Conservation (phyloP, 129 eudicot species). For the Lactuca saligna region DNA sequence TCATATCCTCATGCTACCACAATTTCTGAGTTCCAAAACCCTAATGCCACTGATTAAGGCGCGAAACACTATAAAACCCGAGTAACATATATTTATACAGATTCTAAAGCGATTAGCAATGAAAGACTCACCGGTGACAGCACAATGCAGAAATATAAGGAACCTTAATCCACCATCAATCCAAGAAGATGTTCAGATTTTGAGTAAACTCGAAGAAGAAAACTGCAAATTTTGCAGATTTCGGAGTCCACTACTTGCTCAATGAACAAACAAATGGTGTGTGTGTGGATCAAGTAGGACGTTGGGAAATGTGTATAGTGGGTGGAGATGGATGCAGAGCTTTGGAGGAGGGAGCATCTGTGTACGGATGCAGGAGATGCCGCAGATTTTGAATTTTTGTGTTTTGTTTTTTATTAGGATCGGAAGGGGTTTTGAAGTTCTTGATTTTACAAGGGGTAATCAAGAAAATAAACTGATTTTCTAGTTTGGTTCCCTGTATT, state of each 20-base stretch:
- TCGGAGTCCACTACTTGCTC: not conserved
- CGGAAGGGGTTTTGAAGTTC: not conserved
- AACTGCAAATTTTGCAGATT: not conserved
- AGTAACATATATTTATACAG: not conserved
- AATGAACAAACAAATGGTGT: not conserved
- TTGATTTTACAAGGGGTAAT: conserved; percentile 8
- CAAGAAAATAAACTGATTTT: not conserved
- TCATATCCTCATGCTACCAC: conserved; percentile 8
- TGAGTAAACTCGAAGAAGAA: not conserved
- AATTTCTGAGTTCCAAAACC: conserved; percentile 3
- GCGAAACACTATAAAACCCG: conserved; percentile 20
- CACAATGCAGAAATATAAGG: conserved; percentile 1
- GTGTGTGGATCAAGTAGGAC: conserved; percentile 10
- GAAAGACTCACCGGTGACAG: not conserved
- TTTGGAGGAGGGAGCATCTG: conserved; percentile 13
- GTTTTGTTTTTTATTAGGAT: conserved; percentile 14
- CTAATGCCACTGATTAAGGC: conserved; percentile 9
- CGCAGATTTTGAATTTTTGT: conserved; percentile 31
- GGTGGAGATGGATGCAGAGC: conserved; percentile 24
- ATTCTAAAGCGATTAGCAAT: not conserved
- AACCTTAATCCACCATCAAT: conserved; percentile 1
- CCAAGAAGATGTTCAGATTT: conserved; percentile 4
- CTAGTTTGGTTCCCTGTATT: not conserved
- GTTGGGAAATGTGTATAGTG: conserved; percentile 34
- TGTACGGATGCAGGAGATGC: conserved; percentile 29